Percentiles rank a stretch among this genome's conserved stretches.
Conservation (phyloP, 1,284 basidiomycete species). For the Malassezia caprae region DNA sequence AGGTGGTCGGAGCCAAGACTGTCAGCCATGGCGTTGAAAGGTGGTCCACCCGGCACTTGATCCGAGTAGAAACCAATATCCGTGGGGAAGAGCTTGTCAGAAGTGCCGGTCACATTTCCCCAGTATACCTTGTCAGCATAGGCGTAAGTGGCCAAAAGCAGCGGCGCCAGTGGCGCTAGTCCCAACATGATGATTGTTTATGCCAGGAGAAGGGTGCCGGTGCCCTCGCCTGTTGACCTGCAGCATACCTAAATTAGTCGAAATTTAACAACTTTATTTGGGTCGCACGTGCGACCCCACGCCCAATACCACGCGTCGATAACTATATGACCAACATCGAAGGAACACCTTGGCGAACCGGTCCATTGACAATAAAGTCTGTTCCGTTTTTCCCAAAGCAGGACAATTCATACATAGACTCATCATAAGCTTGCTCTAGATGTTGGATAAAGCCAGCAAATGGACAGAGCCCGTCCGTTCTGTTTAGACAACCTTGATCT, state of each 20-base stretch:
- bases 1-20: conserved; percentile 13
- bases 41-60: conserved; percentile 20
- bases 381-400: conserved; percentile 37
- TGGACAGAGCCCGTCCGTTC: conserved; percentile 69
- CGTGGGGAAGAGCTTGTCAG: conserved; percentile 28
- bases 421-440: conserved; percentile 26
- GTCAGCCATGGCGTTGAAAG: conserved; percentile 32
- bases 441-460: conserved; percentile 61
- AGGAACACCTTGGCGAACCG: conserved; percentile 21
- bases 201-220: neutral
- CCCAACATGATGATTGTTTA: neutral
- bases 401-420: conserved; percentile 33
- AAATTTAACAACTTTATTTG: neutral
- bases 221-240: neutral
- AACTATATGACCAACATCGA: neutral
- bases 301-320: conserved; percentile 54
- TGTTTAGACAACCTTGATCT: conserved; percentile 56
- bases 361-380: conserved; percentile 28
- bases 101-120: conserved; percentile 9
- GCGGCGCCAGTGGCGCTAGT: neutral
- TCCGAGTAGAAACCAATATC: conserved; percentile 31
- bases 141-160: neutral
- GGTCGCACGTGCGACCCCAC: conserved; percentile 51
- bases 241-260: neutral
- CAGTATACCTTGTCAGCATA: neutral